phyloP scores from a whole-genome alignment of 148 eudicot genomes.

The Fallopia convolvulus region DNA sequence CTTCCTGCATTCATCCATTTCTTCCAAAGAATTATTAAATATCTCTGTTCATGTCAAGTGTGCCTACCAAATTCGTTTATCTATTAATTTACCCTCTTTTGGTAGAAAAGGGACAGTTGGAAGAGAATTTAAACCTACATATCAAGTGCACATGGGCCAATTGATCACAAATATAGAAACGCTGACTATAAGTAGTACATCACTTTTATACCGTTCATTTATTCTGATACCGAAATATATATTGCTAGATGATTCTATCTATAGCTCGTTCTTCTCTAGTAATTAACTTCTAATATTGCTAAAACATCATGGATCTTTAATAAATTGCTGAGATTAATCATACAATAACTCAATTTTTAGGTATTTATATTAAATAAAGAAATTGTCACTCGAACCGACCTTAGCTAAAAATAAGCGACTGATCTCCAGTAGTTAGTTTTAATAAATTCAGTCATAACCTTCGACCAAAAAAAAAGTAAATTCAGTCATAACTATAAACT shows the following conservation, averaged over 20 bases:
- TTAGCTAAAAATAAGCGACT: too few relatives aligned
- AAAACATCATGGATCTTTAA: background rate
- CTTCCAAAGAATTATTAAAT: too few relatives aligned
- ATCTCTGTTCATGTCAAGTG: background rate
- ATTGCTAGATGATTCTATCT: background rate
- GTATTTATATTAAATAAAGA: too few relatives aligned
- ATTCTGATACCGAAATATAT: background rate
- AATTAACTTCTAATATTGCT: background rate
- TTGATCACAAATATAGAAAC: background rate
- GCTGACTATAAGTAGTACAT: background rate
- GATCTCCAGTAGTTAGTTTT: too few relatives aligned
- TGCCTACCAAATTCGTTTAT: background rate
- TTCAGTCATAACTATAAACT: too few relatives aligned
- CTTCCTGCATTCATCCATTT: constrained; percentile 32
- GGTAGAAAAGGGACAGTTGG: background rate
- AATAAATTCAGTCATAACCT: too few relatives aligned
- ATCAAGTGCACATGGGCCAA: background rate
- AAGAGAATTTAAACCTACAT: background rate
- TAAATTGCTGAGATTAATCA: background rate
- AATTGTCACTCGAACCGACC: too few relatives aligned
- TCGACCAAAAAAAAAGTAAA: too few relatives aligned
- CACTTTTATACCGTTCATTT: background rate
- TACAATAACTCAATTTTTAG: background rate
- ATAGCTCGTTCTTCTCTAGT: background rate
- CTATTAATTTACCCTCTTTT: background rate